Conservation (phyloP, 495 filamentous ascomycete genomes). For the Poronia punctata region DNA sequence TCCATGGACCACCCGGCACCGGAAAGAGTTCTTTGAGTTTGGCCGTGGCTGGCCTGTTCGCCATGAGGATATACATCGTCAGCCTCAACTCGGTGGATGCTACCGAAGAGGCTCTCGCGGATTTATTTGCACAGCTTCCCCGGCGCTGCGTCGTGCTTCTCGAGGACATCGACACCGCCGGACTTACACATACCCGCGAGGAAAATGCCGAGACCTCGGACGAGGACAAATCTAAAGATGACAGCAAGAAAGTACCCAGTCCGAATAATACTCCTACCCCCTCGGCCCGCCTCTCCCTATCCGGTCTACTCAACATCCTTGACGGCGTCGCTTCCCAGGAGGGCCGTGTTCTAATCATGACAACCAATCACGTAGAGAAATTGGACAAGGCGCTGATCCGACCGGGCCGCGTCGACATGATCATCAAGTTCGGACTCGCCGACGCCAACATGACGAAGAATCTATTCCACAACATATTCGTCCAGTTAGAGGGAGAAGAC, state of each 20-base stretch:
- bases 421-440: slow-evolving; percentile 55
- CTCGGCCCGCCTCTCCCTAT: slow-evolving; percentile 66
- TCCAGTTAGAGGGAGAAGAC: slow-evolving; percentile 38
- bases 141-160: slow-evolving; percentile 63
- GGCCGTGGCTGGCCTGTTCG: slow-evolving; percentile 64
- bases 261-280: too few species aligned
- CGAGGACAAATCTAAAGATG: background rate
- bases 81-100: slow-evolving; percentile 54
- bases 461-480: slow-evolving; percentile 44
- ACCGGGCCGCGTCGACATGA: slow-evolving; percentile 72
- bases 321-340: slow-evolving; percentile 75
- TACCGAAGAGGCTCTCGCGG: slow-evolving; percentile 63
- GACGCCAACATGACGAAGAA: slow-evolving; percentile 36
- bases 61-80: slow-evolving; percentile 64
- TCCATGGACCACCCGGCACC: slow-evolving; percentile 86
- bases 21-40: slow-evolving; percentile 56
- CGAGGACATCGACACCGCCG: slow-evolving; percentile 67
- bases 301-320: slow-evolving; percentile 69
- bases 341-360: slow-evolving; percentile 77
- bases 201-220: slow-evolving; percentile 18
- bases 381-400: slow-evolving; percentile 71
- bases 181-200: slow-evolving; percentile 55
- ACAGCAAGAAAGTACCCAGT: too few species aligned
- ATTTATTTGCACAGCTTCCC: slow-evolving; percentile 63
- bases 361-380: slow-evolving; percentile 71